Conservation (phyloP, 306 rosid genomes). For the Inga laurina region DNA sequence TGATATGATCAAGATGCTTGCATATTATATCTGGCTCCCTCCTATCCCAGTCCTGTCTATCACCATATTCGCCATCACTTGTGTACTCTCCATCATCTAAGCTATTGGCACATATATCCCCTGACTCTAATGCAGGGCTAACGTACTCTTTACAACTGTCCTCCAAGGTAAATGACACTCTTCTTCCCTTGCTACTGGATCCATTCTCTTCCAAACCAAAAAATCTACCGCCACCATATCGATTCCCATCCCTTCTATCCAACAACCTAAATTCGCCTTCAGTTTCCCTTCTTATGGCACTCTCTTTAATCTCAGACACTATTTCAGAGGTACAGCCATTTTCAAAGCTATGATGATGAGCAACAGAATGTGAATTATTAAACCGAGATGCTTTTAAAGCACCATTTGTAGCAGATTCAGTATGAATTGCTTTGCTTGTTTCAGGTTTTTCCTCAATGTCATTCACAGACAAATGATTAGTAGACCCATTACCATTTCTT, state of each 20-base stretch:
- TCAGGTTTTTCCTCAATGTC: constrained; percentile 59
- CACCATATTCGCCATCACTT: constrained; percentile 79
- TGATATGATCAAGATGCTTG: constrained; percentile 76
- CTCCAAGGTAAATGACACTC: constrained; percentile 84
- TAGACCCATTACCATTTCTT: constrained; percentile 43
- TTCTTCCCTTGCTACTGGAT: constrained; percentile 57
- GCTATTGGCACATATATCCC: constrained; percentile 66
- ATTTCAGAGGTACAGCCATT: constrained; percentile 63
- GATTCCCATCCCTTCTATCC: constrained; percentile 82
- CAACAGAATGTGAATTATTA: constrained; percentile 42
- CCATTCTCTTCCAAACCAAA: constrained; percentile 81
- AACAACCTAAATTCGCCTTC: constrained; percentile 92
- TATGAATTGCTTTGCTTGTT: constrained; percentile 36
- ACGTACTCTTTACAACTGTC: constrained; percentile 57
- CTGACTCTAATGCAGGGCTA: constrained; percentile 51
- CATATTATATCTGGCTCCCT: constrained; percentile 80
- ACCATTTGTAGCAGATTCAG: constrained; percentile 34
- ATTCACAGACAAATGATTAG: constrained; percentile 35
- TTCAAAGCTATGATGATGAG: constrained; percentile 49
- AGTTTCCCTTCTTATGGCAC: constrained; percentile 94
- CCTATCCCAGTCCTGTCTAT: constrained; percentile 53
- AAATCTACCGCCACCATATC: constrained; percentile 67
- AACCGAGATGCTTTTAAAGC: constrained; percentile 44
- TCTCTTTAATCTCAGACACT: constrained; percentile 66
- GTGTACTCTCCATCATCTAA: constrained; percentile 66